Evolutionary conservation across 1,284 basidiomycete genomes (phyloP).

Genomic region (Trametes pubescens): DNA sequence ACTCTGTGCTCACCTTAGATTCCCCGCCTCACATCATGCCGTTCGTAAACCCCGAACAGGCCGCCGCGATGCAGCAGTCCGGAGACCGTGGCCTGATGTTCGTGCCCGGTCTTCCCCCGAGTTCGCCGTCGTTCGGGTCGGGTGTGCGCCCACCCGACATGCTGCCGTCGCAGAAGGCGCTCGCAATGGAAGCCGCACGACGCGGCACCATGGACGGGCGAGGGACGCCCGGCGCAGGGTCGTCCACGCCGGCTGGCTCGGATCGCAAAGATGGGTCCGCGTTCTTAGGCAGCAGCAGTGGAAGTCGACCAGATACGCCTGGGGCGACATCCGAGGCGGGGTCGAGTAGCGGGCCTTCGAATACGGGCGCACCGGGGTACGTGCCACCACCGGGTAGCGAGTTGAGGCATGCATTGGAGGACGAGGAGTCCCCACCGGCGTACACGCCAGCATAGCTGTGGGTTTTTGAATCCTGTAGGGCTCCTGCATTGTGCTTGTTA

Average conservation of each 20-base stretch:
- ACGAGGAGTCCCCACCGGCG: conserved; percentile 11
- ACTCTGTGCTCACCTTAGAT: background rate
- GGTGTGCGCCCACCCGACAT: background rate
- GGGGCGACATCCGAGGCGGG: conserved; percentile 2
- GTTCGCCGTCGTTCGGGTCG: background rate
- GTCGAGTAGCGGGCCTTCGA: conserved; percentile 9
- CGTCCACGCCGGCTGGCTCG: background rate
- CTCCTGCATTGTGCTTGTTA: background rate
- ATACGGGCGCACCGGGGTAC: background rate
- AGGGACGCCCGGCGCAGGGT: background rate
- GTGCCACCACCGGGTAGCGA: conserved; percentile 1
- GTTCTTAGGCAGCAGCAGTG: conserved; percentile 3
- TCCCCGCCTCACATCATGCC: conserved; percentile 9
- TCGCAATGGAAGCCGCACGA: conserved; percentile 3
- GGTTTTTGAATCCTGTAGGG: background rate
- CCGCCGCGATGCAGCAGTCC: conserved; percentile 9
- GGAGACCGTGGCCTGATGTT: conserved; percentile 12
- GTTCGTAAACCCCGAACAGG: conserved; percentile 9
- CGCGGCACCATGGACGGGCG: background rate
- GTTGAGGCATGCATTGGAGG: background rate
- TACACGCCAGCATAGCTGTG: conserved; percentile 6
- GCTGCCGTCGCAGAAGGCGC: conserved; percentile 7
- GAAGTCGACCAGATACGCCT: background rate
- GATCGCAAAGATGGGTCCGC: conserved; percentile 10
- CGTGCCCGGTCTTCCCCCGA: conserved; percentile 4